phyloP scores from a whole-genome alignment of 2,329 filamentous ascomycete genomes.

The Aspergillus pseudoglaucus region DNA sequence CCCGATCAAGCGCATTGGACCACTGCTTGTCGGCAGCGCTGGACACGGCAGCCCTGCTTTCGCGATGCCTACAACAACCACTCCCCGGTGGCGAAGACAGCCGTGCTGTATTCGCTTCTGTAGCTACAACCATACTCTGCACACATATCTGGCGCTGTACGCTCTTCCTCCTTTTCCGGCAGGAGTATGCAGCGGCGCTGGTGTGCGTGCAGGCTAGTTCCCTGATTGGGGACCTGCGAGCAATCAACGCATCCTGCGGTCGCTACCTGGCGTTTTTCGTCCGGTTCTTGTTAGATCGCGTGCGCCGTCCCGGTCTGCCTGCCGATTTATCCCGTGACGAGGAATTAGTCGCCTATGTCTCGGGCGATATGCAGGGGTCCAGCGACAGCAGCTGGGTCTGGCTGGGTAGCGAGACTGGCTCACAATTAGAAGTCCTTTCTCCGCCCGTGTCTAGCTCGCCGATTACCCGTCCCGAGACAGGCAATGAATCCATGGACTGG shows the following conservation, averaged over 20 bases:
- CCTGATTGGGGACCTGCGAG: constrained; percentile 63
- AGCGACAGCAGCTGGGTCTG: constrained; percentile 77
- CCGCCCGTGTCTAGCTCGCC: constrained; percentile 11
- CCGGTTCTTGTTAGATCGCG: constrained; percentile 54
- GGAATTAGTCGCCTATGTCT: constrained; percentile 79
- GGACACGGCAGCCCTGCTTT: constrained; percentile 72
- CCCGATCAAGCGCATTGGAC: constrained; percentile 66
- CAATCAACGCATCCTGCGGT: constrained; percentile 71
- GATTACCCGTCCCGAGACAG: constrained; percentile 8
- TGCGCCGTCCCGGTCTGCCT: constrained; percentile 36
- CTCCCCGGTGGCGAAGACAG: constrained; percentile 36
- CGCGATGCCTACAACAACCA: constrained; percentile 51
- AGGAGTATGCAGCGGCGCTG: constrained; percentile 65
- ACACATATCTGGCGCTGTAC: constrained; percentile 83
- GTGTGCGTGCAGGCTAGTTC: constrained; percentile 66
- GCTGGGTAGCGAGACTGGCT: constrained; percentile 54
- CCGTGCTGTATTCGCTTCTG: constrained; percentile 55
- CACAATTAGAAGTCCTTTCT: constrained; percentile 26
- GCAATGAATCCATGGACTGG: constrained; percentile 53
- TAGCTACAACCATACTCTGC: constrained; percentile 68
- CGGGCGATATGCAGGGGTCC: constrained; percentile 78
- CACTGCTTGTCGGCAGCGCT: constrained; percentile 67
- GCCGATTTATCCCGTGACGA: constrained; percentile 61
- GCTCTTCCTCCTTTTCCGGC: constrained; percentile 69
- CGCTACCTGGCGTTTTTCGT: constrained; percentile 78